Conservation (phyloP, 345 rosid species). For the Rhizophora mangle region DNA sequence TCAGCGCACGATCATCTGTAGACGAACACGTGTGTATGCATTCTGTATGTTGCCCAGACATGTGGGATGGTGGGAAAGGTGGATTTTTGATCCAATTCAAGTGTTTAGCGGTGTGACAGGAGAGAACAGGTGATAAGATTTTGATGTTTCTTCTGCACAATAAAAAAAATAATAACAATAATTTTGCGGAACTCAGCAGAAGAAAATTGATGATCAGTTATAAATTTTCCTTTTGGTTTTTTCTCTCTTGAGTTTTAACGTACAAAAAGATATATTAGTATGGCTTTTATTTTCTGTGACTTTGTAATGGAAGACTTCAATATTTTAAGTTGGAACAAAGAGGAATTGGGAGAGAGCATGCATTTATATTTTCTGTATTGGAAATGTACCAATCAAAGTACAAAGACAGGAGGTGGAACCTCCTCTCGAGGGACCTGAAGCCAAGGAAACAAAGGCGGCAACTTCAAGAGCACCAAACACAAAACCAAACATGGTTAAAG, state of each 20-base stretch:
- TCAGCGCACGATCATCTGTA: slow-evolving; percentile 19
- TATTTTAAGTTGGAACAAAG: neutral
- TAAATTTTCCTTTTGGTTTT: neutral
- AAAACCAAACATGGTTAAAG: neutral
- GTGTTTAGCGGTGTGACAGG: neutral
- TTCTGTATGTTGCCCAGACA: slow-evolving; percentile 24
- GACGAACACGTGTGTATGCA: slow-evolving; percentile 31
- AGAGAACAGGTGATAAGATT: slow-evolving; percentile 22
- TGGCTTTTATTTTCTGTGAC: neutral
- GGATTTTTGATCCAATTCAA: neutral
- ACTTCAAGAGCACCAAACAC: slow-evolving; percentile 3
- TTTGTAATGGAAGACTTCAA: no score
- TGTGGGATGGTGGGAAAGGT: slow-evolving; percentile 26
- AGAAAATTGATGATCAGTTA: slow-evolving; percentile 19
- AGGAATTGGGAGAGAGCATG: neutral
- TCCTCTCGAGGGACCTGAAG: slow-evolving; percentile 5
- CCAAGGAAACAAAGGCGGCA: slow-evolving; percentile 9
- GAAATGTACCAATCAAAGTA: slow-evolving; percentile 9
- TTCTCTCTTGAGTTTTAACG: neutral
- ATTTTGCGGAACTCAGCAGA: neutral
- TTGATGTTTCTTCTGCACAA: slow-evolving; percentile 5
- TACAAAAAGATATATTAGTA: no score
- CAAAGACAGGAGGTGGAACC: slow-evolving; percentile 13
- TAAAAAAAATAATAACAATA: neutral
- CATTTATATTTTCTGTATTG: neutral